Percentiles rank a stretch among this genome's conserved stretches.
phyloP scores from a whole-genome alignment of 352 stramenopile species.

The Phytophthora nicotianae region DNA sequence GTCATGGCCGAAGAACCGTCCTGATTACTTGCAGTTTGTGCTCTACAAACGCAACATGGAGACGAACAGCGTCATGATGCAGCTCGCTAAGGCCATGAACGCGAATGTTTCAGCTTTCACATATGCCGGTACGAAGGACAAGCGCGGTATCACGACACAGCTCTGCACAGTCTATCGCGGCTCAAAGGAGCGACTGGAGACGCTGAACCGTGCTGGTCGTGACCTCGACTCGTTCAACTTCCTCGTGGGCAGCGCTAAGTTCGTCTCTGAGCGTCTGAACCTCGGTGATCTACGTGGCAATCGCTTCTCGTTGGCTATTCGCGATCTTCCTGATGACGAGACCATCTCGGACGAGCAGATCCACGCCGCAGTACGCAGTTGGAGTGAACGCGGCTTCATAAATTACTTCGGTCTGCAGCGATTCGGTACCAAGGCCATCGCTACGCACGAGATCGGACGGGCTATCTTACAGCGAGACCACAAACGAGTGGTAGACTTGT shows the following conservation, averaged over 20 bases:
- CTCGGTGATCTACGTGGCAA: slow-evolving; percentile 94
- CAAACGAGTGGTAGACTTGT: slow-evolving; percentile 89
- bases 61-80: slow-evolving; percentile 87
- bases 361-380: slow-evolving; percentile 71
- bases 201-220: slow-evolving; percentile 69
- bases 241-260: slow-evolving; percentile 93
- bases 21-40: slow-evolving; percentile 94
- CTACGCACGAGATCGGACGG: slow-evolving; percentile 90
- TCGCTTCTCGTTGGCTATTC: slow-evolving; percentile 94
- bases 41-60: slow-evolving; percentile 98
- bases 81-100: slow-evolving; percentile 77
- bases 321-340: slow-evolving; percentile 78
- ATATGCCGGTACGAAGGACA: slow-evolving; percentile 98
- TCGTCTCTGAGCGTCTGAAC: slow-evolving; percentile 90
- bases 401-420: slow-evolving; percentile 99
- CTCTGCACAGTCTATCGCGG: slow-evolving; percentile 92
- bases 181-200: slow-evolving; percentile 77
- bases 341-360: slow-evolving; percentile 69
- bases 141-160: slow-evolving; percentile 95
- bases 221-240: slow-evolving; percentile 88
- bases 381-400: slow-evolving; percentile 91
- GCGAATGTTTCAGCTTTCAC: slow-evolving; percentile 78
- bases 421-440: slow-evolving; percentile 93
- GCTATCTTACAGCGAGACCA: slow-evolving; percentile 94
- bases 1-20: slow-evolving; percentile 68